phyloP scores from a whole-genome alignment of 176 grass and related monocot species.

The Elaeis guineensis region DNA sequence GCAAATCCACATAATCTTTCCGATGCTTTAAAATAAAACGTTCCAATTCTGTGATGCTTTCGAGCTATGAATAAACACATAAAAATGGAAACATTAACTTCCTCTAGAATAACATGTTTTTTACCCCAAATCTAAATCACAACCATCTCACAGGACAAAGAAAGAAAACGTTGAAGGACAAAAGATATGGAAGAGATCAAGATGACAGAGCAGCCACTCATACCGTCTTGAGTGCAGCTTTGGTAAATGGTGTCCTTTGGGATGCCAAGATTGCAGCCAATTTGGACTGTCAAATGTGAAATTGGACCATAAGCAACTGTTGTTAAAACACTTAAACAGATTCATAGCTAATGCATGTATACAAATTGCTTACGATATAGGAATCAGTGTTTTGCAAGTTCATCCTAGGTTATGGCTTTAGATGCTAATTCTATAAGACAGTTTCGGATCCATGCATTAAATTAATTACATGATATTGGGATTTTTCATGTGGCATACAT shows the following conservation, averaged over 20 bases:
- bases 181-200: too few relatives aligned
- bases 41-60: constrained; percentile 73
- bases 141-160: background rate
- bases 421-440: too few relatives aligned
- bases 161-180: background rate
- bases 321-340: background rate
- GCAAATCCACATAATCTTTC: constrained; percentile 83
- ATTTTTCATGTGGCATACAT: too few relatives aligned
- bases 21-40: constrained; percentile 72
- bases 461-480: too few relatives aligned
- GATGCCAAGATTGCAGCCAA: constrained; percentile 63
- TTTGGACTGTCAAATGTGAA: constrained; percentile 37
- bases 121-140: background rate
- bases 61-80: constrained; percentile 41
- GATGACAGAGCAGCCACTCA: background rate
- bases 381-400: background rate
- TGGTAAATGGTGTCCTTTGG: constrained; percentile 55
- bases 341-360: background rate
- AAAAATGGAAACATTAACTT: constrained; percentile 5
- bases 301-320: background rate
- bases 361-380: background rate
- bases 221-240: constrained; percentile 86
- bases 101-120: background rate
- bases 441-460: too few relatives aligned
- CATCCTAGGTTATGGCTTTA: too few relatives aligned